Conservation (phyloP, 768 basidiomycete genomes). For the Guyanaporus albipodus region DNA sequence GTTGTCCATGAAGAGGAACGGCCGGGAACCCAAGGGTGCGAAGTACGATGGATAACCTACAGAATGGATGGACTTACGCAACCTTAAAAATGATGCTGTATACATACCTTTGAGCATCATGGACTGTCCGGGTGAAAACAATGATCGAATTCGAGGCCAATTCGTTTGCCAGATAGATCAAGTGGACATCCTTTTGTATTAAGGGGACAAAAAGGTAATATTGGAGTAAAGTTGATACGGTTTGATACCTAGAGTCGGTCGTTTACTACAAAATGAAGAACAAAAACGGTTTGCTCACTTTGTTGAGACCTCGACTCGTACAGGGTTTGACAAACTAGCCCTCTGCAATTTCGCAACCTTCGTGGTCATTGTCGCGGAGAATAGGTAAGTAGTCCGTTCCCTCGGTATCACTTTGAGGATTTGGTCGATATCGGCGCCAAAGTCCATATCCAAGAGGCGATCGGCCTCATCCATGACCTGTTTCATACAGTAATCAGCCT, state of each 20-base stretch:
- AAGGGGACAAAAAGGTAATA: conserved; percentile 94
- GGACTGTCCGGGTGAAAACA: conserved; percentile 93
- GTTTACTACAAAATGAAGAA: not conserved
- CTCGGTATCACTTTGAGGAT: conserved; percentile 93
- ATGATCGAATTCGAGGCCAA: conserved; percentile 92
- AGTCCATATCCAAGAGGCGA: conserved; percentile 93
- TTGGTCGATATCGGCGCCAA: conserved; percentile 92
- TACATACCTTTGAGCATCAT: conserved; percentile 78
- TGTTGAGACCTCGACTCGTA: conserved; percentile 86
- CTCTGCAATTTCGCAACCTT: conserved; percentile 96
- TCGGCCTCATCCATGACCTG: conserved; percentile 99
- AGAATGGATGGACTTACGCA: not conserved
- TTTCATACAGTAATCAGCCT: not conserved
- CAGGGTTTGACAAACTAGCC: conserved; percentile 90
- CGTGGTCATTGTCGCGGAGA: conserved; percentile 98
- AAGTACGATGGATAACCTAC: conserved; percentile 81
- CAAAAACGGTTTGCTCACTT: conserved; percentile 54
- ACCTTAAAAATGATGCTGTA: not conserved
- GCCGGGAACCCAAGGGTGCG: conserved; percentile 91
- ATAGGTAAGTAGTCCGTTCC: conserved; percentile 92
- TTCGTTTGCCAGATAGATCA: conserved; percentile 85
- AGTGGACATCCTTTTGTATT: conserved; percentile 86
- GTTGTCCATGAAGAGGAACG: conserved; percentile 92
- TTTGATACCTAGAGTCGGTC: conserved; percentile 74
- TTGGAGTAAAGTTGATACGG: conserved; percentile 91